A percentile compares a stretch with the other conserved stretches of the same genome.
Conservation (phyloP, 2,329 filamentous ascomycete species). For the Pochonia chlamydosporia region DNA sequence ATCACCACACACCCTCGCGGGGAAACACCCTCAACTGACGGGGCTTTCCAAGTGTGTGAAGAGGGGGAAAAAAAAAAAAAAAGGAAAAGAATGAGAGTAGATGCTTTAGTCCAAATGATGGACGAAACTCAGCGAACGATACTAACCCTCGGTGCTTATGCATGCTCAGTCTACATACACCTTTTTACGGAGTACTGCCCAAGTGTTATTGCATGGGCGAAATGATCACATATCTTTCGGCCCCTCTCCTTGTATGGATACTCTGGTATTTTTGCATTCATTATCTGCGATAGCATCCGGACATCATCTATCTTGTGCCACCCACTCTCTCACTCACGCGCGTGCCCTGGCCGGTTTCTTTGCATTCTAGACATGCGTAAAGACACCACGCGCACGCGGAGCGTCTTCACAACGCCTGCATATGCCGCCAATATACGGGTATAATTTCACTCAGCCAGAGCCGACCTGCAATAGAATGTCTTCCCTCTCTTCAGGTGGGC, state of each 20-base stretch:
- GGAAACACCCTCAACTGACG: no score
- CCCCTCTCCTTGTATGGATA: not conserved
- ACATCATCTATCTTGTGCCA: not conserved
- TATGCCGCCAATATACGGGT: not conserved
- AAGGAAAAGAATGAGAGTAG: no score
- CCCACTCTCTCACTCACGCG: not conserved
- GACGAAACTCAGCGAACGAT: not conserved
- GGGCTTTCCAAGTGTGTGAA: no score
- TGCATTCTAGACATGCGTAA: not conserved
- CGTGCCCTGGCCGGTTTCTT: not conserved
- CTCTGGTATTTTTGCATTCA: not conserved
- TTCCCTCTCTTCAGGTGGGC: no score
- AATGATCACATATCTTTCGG: no score
- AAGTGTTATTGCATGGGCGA: no score
- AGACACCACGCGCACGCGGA: not conserved
- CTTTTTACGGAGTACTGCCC: no score
- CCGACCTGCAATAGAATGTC: no score
- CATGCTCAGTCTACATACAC: not conserved
- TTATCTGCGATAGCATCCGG: not conserved
- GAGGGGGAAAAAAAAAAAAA: no score
- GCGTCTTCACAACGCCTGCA: not conserved
- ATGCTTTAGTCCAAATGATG: not conserved
- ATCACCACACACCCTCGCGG: constrained; percentile 9
- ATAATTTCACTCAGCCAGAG: not conserved
- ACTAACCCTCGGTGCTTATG: not conserved